phyloP scores from a whole-genome alignment of 2,329 filamentous ascomycete genomes.

The Fusarium nodosum region DNA sequence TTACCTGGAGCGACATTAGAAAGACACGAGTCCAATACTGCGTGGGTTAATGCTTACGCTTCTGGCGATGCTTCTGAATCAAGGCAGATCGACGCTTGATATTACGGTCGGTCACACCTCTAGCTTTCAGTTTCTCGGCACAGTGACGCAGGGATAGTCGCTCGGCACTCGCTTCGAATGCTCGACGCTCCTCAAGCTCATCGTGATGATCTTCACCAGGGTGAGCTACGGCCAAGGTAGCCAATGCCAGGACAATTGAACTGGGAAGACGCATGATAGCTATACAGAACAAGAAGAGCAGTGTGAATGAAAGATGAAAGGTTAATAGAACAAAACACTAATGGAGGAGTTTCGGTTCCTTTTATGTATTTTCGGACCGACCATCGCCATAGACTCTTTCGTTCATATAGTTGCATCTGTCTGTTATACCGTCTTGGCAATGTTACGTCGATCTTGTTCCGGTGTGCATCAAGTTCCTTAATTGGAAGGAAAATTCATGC shows the following conservation, averaged over 20 bases:
- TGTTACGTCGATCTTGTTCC: slow-evolving; percentile 10
- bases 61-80: slow-evolving; percentile 58
- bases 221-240: not conserved
- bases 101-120: slow-evolving; percentile 60
- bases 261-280: not conserved
- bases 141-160: slow-evolving; percentile 60
- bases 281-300: not conserved
- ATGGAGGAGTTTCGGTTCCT: too few species aligned
- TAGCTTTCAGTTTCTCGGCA: slow-evolving; percentile 59
- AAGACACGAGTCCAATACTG: fast-evolving
- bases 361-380: slow-evolving; percentile 1
- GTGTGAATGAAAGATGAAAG: not conserved
- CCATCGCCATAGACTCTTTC: not conserved
- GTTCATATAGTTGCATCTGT: not conserved
- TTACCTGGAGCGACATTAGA: slow-evolving; percentile 7
- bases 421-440: slow-evolving; percentile 16
- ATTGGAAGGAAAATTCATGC: not conserved
- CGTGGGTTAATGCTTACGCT: slow-evolving; percentile 43
- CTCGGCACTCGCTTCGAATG: slow-evolving; percentile 12
- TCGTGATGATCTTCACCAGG: slow-evolving; percentile 16
- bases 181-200: slow-evolving; percentile 7
- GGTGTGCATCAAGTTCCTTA: not conserved
- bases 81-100: slow-evolving; percentile 59
- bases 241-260: not conserved
- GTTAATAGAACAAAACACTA: too few species aligned